Evolutionary conservation across 2,329 filamentous ascomycete genomes (phyloP), one percentile per base, ranked within the genome.

Genomic region (Alternaria gansuensis): DNA sequence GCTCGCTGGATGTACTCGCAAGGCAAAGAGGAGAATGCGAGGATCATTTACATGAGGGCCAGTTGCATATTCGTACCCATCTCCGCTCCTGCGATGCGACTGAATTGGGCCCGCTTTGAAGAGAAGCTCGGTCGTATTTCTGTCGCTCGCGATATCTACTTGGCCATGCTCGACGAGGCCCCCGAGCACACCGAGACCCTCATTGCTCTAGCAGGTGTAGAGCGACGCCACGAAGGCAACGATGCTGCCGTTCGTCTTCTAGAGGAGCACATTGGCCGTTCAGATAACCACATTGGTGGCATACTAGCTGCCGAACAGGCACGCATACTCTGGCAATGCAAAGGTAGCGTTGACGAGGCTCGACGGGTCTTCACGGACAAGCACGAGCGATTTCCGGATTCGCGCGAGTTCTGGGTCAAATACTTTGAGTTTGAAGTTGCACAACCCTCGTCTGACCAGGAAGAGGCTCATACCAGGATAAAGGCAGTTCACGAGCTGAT

Each of bases 41-140:
- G 95, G 57, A 93, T 92, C 77, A 95, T 98, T 64, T 98, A 96
- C 74, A 88, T 94, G 75, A 88, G 93, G 56, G 95, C 94, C 9
- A 89, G 90, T 65, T 93, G 87, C 50, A 80, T 96, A 52, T 97
- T 90, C 74, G 92, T 96, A 1, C 93, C 94, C 3, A 90, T 98
- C 70, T 92, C 92, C 67, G 84, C 90, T 57, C 93, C 94, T 0
- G 88, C 88, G 1, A 89, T 96, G 63, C 88, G 95, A 56, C 83
- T 98, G 60, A 91, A 96, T 74, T 98, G 93, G 81, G 94, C 95
- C 13, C 92, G 93, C 69, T 97, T 97, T 65, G 95, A 99, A 75
- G 95, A 99, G 80, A 90, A 91, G 78, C 84, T 86, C 7, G 91
- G 88, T 4, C 88, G 92, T 37, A 81, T 89, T 26, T 90, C 91